Conservation (phyloP, 2,329 filamentous ascomycete genomes). For the Zasmidium angulare region DNA sequence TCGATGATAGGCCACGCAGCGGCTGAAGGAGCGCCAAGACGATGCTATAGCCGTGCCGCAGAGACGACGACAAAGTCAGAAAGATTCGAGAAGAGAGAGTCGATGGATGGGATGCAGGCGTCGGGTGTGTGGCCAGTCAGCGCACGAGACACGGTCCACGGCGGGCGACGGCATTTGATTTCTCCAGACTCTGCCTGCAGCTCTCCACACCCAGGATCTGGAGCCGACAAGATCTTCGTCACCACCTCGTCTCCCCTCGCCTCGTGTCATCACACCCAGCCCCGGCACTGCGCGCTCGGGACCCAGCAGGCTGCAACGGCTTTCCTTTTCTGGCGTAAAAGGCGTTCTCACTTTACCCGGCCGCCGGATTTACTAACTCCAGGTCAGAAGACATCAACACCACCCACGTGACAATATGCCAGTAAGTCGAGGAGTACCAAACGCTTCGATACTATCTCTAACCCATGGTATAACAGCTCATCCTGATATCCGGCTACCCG, state of each 20-base stretch:
- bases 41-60: background rate
- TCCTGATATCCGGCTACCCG: constrained; percentile 43
- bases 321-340: background rate
- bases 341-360: background rate
- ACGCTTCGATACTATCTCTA: background rate
- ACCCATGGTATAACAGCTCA: constrained; percentile 26
- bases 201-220: background rate
- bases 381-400: no score
- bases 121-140: background rate
- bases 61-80: background rate
- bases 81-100: background rate
- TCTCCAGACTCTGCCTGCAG: background rate
- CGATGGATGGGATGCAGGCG: background rate
- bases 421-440: constrained; percentile 2
- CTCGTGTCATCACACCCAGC: background rate
- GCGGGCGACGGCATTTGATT: background rate
- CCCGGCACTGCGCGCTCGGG: no score
- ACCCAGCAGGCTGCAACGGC: background rate
- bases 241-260: background rate
- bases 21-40: background rate
- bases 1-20: background rate
- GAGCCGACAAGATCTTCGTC: background rate
- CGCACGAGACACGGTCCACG: background rate
- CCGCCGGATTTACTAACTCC: background rate
- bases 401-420: constrained; percentile 9